Evolutionary conservation across 352 stramenopile genomes (phyloP), one percentile per base, ranked within the genome.

Genomic region (Phytophthora ohioensis): DNA sequence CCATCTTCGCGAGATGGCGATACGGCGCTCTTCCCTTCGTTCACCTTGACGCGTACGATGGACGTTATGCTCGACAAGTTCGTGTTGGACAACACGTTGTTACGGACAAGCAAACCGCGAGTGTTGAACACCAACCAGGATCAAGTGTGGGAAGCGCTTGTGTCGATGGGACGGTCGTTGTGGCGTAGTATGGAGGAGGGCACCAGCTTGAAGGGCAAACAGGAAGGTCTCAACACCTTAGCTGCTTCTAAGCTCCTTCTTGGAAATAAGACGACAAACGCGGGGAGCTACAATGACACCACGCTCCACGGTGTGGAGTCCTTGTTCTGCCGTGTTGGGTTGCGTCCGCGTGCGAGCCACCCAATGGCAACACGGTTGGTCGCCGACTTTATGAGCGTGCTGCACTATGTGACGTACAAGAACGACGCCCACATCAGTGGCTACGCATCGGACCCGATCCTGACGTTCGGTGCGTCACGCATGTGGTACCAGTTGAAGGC

Each of bases 11-110:
- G 56, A 34, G 5, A 11, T 8, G 13, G 21, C 9, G 30, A 38
- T 12, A 43, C 38, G 30, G 12, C 13, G 30, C 75, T 87, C 78
- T 80, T 94, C 78, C 84, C 86, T 61, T 71, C 82, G 67, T 86
- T 92, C 63, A 57, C 91, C 55, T 77, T 90, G 67, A 84, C 66
- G 3, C 30, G 74, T 27, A 74, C 63, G 7, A 74, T 81, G 51
- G 74, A 81, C 35, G 36, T 53, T 8, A 49, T 53, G 42, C 10
- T 51, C 8, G 30, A 21, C 17, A 31, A 21, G 5, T 41, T 38
- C 13, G 13, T 9, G 31, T n/a, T 21, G 6, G 13, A 5, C 38
- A 27, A 34, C 36, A 27, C 6, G 13, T 21, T 21, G 21, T 21
- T 21, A 21, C 21, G 21, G 21, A 55, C 48, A 31, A 55, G 48